A percentile compares a stretch with the other conserved stretches of the same genome.
phyloP scores from a whole-genome alignment of 306 rosid species.

The Canavalia ensiformis region DNA sequence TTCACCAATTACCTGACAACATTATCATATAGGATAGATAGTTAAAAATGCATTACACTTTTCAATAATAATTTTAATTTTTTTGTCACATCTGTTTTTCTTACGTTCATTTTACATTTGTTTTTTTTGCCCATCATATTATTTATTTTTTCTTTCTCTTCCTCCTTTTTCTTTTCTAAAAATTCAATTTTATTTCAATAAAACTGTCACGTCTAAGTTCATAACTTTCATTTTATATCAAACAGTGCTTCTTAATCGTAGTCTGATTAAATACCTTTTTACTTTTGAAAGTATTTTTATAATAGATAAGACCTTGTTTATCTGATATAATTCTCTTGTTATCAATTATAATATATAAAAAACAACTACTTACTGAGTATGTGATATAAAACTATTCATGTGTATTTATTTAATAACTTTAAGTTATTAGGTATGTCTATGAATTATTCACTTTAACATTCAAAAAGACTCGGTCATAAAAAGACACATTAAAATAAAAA shows the following conservation, averaged over 20 bases:
- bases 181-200: neutral
- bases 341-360: neutral
- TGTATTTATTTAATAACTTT: neutral
- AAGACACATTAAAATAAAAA: neutral
- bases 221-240: neutral
- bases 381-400: neutral
- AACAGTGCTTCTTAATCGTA: neutral
- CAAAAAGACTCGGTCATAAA: neutral
- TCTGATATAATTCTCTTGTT: neutral
- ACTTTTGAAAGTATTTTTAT: neutral
- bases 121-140: no score
- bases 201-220: neutral
- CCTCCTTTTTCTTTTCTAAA: no score
- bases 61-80: no score
- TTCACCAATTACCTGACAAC: neutral
- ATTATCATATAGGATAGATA: neutral
- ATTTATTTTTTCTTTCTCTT: no score
- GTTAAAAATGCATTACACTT: neutral
- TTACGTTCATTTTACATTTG: no score
- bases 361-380: neutral
- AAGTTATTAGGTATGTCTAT: neutral
- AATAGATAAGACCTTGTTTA: neutral
- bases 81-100: no score
- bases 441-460: neutral
- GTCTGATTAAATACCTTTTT: neutral